Evolutionary conservation across 345 rosid species (phyloP).

Genomic region (Salix caprea): DNA sequence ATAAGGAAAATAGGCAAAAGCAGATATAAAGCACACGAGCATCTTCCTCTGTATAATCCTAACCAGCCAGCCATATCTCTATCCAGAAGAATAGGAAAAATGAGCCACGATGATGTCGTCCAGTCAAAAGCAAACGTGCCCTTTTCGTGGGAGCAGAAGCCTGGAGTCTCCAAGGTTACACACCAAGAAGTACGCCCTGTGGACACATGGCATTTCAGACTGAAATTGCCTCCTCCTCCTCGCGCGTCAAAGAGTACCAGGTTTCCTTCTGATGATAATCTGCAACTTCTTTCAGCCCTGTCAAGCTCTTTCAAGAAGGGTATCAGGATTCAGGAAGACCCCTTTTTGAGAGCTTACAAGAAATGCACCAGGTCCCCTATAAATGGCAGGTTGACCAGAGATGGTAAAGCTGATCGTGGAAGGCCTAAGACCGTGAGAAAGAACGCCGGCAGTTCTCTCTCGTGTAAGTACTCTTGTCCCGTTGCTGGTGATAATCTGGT

Average conservation of each 20-base stretch:
- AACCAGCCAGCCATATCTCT: background rate
- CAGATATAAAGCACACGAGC: slow-evolving; percentile 11
- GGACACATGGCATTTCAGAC: background rate
- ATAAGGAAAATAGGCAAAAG: background rate
- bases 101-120: slow-evolving; percentile 9
- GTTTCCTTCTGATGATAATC: background rate
- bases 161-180: slow-evolving; percentile 28
- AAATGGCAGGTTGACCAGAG: background rate
- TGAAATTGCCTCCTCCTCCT: slow-evolving; percentile 32
- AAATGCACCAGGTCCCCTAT: slow-evolving; percentile 16
- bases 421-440: background rate
- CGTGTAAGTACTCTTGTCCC: slow-evolving; percentile 23
- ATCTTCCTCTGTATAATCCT: background rate
- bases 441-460: slow-evolving; percentile 1
- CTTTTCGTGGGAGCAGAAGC: slow-evolving; percentile 39
- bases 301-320: background rate
- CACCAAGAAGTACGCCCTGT: slow-evolving; percentile 1
- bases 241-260: slow-evolving; percentile 3
- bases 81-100: background rate
- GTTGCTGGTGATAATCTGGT: slow-evolving; percentile 17
- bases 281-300: background rate
- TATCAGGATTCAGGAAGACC: slow-evolving; percentile 12
- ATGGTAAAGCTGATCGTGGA: background rate
- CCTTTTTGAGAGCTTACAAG: slow-evolving; percentile 27
- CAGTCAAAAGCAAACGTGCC: slow-evolving; percentile 20